A percentile compares a stretch with the other conserved stretches of the same genome.
Evolutionary conservation across 441 rosid species (phyloP).

Genomic region (Mallotus japonicus): DNA sequence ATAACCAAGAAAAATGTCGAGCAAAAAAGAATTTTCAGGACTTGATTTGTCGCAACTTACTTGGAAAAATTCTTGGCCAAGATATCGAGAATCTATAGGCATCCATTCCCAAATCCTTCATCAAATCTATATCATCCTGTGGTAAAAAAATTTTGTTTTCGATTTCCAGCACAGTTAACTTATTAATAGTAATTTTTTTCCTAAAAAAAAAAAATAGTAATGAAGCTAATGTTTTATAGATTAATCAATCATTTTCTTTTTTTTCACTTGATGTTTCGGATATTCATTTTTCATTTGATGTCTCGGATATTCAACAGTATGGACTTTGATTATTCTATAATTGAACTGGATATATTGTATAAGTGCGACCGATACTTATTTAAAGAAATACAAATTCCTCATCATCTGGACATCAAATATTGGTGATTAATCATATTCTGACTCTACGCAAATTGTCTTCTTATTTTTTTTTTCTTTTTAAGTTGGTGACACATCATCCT

Average conservation of each 20-base stretch:
- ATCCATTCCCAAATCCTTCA: conserved; percentile 88
- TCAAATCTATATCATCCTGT: conserved; percentile 73
- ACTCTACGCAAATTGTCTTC: too few relatives aligned
- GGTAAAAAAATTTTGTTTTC: conserved; percentile 10
- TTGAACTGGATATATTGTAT: too few relatives aligned
- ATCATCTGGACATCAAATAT: too few relatives aligned
- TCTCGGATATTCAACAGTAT: too few relatives aligned
- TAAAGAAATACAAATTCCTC: too few relatives aligned
- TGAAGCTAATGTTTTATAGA: not conserved
- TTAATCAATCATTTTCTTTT: too few relatives aligned
- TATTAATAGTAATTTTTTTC: too few relatives aligned
- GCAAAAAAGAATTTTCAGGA: not conserved
- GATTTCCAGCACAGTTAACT: not conserved
- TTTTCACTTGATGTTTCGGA: not conserved
- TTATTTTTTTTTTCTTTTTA: too few relatives aligned
- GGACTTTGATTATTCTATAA: too few relatives aligned
- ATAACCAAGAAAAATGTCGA: not conserved
- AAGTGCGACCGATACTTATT: too few relatives aligned
- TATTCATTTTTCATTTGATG: too few relatives aligned
- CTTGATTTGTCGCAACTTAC: conserved; percentile 36
- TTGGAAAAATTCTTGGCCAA: conserved; percentile 86
- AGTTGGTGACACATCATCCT: conserved; percentile 28
- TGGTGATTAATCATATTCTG: too few relatives aligned
- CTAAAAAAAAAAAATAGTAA: not conserved
- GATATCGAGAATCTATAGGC: conserved; percentile 89